Evolutionary conservation across 2,329 filamentous ascomycete species (phyloP).

Genomic region (Trichophyton schoenleinii): DNA sequence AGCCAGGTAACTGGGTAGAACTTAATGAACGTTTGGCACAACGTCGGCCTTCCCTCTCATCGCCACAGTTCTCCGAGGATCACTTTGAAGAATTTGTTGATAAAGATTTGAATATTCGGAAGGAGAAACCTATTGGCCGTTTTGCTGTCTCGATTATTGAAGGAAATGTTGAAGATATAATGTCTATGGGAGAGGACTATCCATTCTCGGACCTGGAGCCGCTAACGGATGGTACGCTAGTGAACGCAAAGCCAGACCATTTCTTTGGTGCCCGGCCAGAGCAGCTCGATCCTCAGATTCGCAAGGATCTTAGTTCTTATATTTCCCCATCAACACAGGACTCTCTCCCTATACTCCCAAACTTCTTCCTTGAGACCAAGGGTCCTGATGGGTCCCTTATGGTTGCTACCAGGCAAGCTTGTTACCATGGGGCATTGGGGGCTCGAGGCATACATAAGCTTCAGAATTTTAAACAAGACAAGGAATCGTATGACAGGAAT

Average conservation of each 20-base stretch:
- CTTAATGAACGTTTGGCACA: neutral
- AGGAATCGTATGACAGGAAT: conserved; percentile 28
- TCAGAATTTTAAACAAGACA: conserved; percentile 24
- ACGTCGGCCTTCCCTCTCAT: neutral
- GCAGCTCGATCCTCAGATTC: conserved; percentile 19
- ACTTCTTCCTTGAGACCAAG: conserved; percentile 34
- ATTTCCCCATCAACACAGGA: conserved; percentile 22
- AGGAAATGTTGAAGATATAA: conserved; percentile 13
- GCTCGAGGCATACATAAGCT: conserved; percentile 29
- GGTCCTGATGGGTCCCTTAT: conserved; percentile 21
- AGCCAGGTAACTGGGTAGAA: neutral
- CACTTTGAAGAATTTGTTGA: neutral
- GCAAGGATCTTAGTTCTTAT: conserved; percentile 14
- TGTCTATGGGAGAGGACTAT: conserved; percentile 15
- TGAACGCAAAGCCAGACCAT: conserved; percentile 19
- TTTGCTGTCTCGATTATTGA: conserved; percentile 22
- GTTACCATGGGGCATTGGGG: conserved; percentile 29
- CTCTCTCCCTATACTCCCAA: conserved; percentile 25
- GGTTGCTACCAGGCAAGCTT: conserved; percentile 26
- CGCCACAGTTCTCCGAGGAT: neutral
- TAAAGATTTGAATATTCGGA: conserved; percentile 1
- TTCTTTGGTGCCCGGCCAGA: conserved; percentile 22
- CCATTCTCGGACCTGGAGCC: conserved; percentile 26
- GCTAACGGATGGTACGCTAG: conserved; percentile 23
- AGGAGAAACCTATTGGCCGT: conserved; percentile 25